Evolutionary conservation across 352 stramenopile genomes (phyloP).

Genomic region (Poterioochromonas sp.): DNA sequence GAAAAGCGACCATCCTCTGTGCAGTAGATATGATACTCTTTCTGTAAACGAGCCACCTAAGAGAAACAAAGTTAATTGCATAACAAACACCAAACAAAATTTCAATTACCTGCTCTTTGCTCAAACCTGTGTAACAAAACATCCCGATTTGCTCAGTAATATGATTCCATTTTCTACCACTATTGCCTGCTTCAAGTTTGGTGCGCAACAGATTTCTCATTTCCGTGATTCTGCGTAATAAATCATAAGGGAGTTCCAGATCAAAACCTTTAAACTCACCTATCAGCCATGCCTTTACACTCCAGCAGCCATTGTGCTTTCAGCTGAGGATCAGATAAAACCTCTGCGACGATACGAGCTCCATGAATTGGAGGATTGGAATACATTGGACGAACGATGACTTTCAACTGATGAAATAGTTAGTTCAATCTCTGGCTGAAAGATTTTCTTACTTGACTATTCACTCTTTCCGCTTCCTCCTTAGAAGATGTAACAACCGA

Average conservation of each 20-base stretch:
- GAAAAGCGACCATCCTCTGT: conserved; percentile 91
- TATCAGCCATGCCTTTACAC: conserved; percentile 85
- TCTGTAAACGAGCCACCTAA: conserved; percentile 82
- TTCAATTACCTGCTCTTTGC: conserved; percentile 83
- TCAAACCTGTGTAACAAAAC: conserved; percentile 96
- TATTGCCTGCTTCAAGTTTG: too few species aligned
- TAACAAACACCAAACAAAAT: too few species aligned
- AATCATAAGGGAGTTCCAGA: too few species aligned
- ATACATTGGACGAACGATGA: conserved; percentile 97
- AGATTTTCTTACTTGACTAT: not conserved
- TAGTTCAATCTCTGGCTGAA: too few species aligned
- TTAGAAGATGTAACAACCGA: conserved; percentile 76
- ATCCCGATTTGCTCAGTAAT: conserved; percentile 96
- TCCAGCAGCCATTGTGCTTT: conserved; percentile 61
- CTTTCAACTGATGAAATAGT: too few species aligned
- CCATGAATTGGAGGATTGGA: conserved; percentile 97
- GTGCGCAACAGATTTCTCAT: conserved; percentile 70
- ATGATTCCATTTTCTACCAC: conserved; percentile 81
- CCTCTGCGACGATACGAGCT: conserved; percentile 79
- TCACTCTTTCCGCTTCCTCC: conserved; percentile 86
- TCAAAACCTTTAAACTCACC: too few species aligned
- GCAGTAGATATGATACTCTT: conserved; percentile 96
- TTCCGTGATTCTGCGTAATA: not conserved
- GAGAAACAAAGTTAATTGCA: not conserved
- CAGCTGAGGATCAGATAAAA: conserved; percentile 41